phyloP scores from a whole-genome alignment of 2,329 filamentous ascomycete genomes.

The Aspergillus pseudoglaucus region DNA sequence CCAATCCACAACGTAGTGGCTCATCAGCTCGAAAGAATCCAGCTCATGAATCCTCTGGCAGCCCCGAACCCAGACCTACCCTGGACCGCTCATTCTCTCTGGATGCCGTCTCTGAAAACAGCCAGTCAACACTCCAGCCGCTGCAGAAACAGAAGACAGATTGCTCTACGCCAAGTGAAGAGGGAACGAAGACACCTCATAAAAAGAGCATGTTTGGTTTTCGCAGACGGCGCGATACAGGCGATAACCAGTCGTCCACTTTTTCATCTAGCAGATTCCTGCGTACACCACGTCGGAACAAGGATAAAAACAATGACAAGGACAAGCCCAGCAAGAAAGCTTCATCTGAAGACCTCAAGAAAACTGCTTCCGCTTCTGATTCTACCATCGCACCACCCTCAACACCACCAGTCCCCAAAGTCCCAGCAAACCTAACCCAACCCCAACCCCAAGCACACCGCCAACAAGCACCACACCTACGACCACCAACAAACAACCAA shows the following conservation, averaged over 20 bases:
- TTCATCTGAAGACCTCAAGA: background rate
- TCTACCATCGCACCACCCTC: conserved; percentile 2
- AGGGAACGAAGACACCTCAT: conserved; percentile 1
- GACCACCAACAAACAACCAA: background rate
- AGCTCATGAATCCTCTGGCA: conserved; percentile 3
- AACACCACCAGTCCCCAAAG: conserved; percentile 2
- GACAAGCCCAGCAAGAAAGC: background rate
- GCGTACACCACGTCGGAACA: conserved; percentile 4
- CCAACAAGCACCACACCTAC: background rate
- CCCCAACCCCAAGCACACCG: background rate
- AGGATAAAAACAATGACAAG: background rate
- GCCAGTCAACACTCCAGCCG: background rate
- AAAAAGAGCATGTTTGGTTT: conserved; percentile 14
- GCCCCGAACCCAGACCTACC: conserved; percentile 1
- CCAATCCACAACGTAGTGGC: background rate
- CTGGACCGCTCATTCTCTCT: conserved; percentile 1
- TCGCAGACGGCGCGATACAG: conserved; percentile 9
- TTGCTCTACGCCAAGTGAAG: background rate
- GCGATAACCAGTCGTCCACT: conserved; percentile 2
- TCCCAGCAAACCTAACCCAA: background rate
- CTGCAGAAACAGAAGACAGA: background rate
- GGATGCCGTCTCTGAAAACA: conserved; percentile 7
- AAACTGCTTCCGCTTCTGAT: background rate
- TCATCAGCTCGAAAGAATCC: conserved; percentile 1
- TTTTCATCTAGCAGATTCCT: conserved; percentile 4